Base-by-base conservation (phyloP, 352 stramenopile genomes). In the Phytophthora pini region DNA sequence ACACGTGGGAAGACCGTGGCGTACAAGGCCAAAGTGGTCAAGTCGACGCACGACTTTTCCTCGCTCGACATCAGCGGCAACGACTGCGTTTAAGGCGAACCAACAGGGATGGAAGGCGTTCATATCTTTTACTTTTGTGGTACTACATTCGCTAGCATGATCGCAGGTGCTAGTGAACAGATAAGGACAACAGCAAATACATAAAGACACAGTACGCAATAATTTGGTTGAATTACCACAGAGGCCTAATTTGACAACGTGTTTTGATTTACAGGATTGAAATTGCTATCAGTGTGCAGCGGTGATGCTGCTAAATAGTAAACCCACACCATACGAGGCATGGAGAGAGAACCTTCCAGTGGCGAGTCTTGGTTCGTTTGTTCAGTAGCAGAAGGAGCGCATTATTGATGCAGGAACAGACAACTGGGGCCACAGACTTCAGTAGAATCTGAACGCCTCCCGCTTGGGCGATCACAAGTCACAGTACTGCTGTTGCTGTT, bases 11-110 rank as follows among this genome's bases (percentile, higher is more conserved):
- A 93, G 57, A 84, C 61, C 2, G 65, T 93, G 9, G 83, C 82
- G 34, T 92, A 93, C 77, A 93, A 92, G 56, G 80, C 82, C 48
- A 89, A 88, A 50, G 82, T 93, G 40, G 80, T 90, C n/a, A 89
- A 90, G 68, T 76, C 80, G 5, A 88, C 77, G 41, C 79, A 92
- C 65, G 84, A 91, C 60, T 90, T 89, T 55, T 88, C 76, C 10
- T 88, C 70, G 17, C 68, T 93, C 22, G 84, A 93, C 56, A 91
- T 88, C 48, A 90, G 82, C 55, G 82, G 79, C 49, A 89, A 90
- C 53, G 77, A 89, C 60, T 91, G 80, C 46, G 81, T 90, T 32
- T 90, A 36, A 68, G 22, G 1, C 24, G 3, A 29, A 0, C n/a
- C 27, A 13, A 31, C 12, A 5, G 5, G 31, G 20, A 57, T 26